A percentile compares a stretch with the other conserved stretches of the same genome.
These are phyloP conservation scores for Stenocarpella maydis DNA, from an alignment of 2,329 filamentous ascomycete genomes.

Conservation along the genomic window DNA sequence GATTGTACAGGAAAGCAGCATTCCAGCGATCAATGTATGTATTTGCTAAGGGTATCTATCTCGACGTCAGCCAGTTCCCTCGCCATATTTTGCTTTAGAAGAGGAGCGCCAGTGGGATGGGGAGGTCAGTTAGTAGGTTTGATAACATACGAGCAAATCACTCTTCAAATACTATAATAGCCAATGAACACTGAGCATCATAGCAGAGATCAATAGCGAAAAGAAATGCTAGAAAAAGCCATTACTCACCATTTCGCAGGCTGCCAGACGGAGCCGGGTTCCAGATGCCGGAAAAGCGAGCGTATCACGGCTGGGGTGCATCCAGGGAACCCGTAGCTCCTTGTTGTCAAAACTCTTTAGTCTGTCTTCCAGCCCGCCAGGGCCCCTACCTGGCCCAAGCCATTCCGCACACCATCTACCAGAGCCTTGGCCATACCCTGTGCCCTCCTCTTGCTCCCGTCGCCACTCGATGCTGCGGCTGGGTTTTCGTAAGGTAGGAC, in stretches of 20 bases:
- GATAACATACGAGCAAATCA: not conserved
- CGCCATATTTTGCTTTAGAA: not conserved
- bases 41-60: slow-evolving; percentile 1
- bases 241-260: slow-evolving; percentile 18
- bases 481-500: slow-evolving; percentile 89
- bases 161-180: slow-evolving; percentile 8
- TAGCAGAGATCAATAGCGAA: too few species aligned
- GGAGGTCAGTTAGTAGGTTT: not conserved
- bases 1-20: not conserved
- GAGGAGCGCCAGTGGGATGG: not conserved
- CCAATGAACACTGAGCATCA: slow-evolving; percentile 2
- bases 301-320: not conserved
- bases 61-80: not conserved
- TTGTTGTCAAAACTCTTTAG: slow-evolving; percentile 45
- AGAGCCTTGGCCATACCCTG: slow-evolving; percentile 74
- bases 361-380: slow-evolving; percentile 52
- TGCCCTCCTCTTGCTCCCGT: slow-evolving; percentile 57
- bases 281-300: not conserved
- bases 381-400: slow-evolving; percentile 56
- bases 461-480: slow-evolving; percentile 52
- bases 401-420: slow-evolving; percentile 64
- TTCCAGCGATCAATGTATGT: not conserved
- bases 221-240: not conserved
- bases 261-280: not conserved
- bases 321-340: not conserved